Percentiles rank a stretch among this genome's conserved stretches.
These are phyloP conservation scores for Sporothrix brunneoviolacea DNA, from an alignment of 2,329 filamentous ascomycete species.

Conservation along the genomic window DNA sequence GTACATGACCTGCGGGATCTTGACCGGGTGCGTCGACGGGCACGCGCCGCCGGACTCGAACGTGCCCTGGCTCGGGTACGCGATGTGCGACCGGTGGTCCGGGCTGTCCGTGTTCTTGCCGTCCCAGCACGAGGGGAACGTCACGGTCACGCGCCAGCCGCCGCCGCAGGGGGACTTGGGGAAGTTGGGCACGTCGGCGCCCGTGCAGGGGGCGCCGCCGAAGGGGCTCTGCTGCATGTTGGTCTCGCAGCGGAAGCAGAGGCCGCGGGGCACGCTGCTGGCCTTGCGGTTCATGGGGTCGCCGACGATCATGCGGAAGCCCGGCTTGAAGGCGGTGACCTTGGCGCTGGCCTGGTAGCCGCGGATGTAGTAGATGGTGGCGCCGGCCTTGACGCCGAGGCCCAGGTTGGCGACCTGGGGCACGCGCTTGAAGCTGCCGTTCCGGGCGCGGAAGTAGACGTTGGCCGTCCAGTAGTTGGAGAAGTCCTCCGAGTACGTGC, in stretches of 20 bases:
- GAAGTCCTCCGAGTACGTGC: constrained; percentile 29
- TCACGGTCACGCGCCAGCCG: constrained; percentile 36
- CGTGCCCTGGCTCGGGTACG: constrained; percentile 17
- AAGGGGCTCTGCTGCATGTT: constrained; percentile 9
- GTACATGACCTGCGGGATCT: constrained; percentile 22
- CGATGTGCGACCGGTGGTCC: constrained; percentile 30
- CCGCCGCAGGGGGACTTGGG: constrained; percentile 30
- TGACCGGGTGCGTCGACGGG: constrained; percentile 19
- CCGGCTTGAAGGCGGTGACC: constrained; percentile 18
- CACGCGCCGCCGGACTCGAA: constrained; percentile 21
- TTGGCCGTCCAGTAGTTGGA: constrained; percentile 30
- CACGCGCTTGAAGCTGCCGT: constrained; percentile 28
- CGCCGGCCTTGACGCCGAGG: constrained; percentile 23
- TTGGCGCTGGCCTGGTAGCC: constrained; percentile 14
- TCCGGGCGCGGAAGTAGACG: constrained; percentile 23
- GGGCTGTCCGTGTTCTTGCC: constrained; percentile 37
- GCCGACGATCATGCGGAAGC: constrained; percentile 22
- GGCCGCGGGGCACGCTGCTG: constrained; percentile 18
- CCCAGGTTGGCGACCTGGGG: constrained; percentile 29
- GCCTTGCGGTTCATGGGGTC: constrained; percentile 17
- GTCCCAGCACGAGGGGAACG: constrained; percentile 38
- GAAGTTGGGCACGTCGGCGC: constrained; percentile 32
- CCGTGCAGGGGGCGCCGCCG: constrained; percentile 23
- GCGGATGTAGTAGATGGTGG: constrained; percentile 17
- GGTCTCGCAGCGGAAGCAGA: constrained; percentile 26